phyloP scores from a whole-genome alignment of 495 filamentous ascomycete species.

The Xylaria acuta region DNA sequence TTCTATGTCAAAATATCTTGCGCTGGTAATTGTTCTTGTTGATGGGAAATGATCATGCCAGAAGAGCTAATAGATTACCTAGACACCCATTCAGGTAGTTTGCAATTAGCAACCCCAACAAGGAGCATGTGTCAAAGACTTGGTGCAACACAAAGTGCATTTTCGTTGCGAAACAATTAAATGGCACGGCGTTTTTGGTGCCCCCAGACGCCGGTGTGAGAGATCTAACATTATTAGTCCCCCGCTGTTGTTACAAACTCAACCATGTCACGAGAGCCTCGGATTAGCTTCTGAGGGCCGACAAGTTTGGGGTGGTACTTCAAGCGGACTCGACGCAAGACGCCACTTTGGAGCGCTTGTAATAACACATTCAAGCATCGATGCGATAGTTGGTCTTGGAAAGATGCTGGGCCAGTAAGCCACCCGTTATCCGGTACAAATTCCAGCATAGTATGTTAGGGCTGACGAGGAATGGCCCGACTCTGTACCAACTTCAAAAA shows the following conservation, averaged over 20 bases:
- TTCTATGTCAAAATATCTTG: not conserved
- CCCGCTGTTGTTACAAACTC: not conserved
- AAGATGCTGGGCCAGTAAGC: not conserved
- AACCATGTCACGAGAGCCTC: not conserved
- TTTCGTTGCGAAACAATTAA: not conserved
- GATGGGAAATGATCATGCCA: not conserved
- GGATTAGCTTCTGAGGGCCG: not conserved
- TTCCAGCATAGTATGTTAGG: not conserved
- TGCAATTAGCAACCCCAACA: not conserved
- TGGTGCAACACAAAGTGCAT: not conserved
- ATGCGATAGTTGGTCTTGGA: not conserved
- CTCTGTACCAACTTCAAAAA: not conserved
- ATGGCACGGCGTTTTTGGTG: not conserved
- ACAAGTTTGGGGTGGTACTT: not conserved
- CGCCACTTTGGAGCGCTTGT: not conserved
- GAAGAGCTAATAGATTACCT: not conserved
- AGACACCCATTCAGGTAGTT: not conserved
- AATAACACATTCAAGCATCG: not conserved
- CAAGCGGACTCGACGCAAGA: not conserved
- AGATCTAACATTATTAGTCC: not conserved
- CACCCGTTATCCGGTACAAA: not conserved
- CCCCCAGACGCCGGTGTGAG: not conserved
- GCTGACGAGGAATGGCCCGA: constrained; percentile 2
- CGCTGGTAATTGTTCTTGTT: not conserved
- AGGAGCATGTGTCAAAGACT: not conserved